Evolutionary conservation across 306 rosid genomes (phyloP), one percentile per base, ranked within the genome.

Genomic region (Luffa aegyptiaca): DNA sequence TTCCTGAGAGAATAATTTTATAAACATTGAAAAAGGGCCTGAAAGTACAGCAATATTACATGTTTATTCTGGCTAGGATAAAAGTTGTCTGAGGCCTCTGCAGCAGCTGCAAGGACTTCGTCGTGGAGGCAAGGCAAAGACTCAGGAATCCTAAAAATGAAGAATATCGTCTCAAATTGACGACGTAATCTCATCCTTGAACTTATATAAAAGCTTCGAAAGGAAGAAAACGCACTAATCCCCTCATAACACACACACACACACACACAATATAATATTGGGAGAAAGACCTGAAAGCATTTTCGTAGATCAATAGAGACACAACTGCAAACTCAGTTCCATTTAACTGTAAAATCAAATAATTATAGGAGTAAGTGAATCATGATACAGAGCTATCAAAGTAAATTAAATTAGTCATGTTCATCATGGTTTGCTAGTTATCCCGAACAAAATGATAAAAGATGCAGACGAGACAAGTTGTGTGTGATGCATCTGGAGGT

Each of bases 51-150:
- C 56, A 66, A 75, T 63, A 52, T 64, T 78, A 90, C 97, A 89
- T 92, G 89, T 69, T 87, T 87, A 62, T 82, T 82, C 79, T 85
- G 90, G 83, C 57, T 77, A 6, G 89, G 80, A 80, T 87, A 87
- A 64, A 63, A 80, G 86, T 66, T 84, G 48, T 59, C 62, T 31
- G 85, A 74, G 79, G 87, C 87, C 72, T 85, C 92, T 66, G 84
- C 85, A 63, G 92, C 90, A 66, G 91, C 92, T 78, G 87, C 91
- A 76, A 90, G 88, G 81, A 92, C 93, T 80, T 86, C 84, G 87
- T 92, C 94, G 57, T 94, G 88, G 73, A 92, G 98, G 81, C 89
- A 82, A 77, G 97, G 89, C 83, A 85, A 83, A 74, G 88, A 86
- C 78, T 88, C 96, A 4, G 88, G 87, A 87, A 79, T 85, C 92